Evolutionary conservation across 2,329 filamentous ascomycete species (phyloP).

Genomic region (Ceratocystis papillata): DNA sequence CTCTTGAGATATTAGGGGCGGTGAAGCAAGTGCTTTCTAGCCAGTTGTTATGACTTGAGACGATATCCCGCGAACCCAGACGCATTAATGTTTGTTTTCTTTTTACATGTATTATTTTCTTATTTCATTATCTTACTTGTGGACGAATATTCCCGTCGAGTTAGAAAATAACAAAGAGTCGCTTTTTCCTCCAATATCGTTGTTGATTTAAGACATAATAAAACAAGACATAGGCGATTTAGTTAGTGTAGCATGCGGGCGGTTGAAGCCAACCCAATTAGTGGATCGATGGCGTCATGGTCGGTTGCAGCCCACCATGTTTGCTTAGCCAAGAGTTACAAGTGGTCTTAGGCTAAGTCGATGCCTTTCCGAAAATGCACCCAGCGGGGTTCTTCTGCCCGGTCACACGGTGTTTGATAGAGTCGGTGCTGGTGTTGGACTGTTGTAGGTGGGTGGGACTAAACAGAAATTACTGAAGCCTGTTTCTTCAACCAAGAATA

Average conservation of each 20-base stretch:
- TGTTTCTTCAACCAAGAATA: neutral
- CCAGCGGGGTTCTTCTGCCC: neutral
- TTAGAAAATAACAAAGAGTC: neutral
- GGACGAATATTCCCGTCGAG: neutral
- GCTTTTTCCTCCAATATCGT: neutral
- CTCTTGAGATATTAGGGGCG: neutral
- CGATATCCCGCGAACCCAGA: conserved; percentile 12
- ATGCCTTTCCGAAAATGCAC: neutral
- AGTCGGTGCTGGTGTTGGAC: too few relatives aligned
- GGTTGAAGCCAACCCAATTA: neutral
- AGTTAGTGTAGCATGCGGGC: too few relatives aligned
- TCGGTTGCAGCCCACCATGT: neutral
- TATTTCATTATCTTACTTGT: neutral
- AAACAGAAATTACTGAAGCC: too few relatives aligned
- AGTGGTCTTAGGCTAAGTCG: neutral
- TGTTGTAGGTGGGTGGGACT: too few relatives aligned
- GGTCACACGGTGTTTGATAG: too few relatives aligned
- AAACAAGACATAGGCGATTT: too few relatives aligned
- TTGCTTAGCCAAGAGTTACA: neutral
- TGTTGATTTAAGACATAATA: too few relatives aligned
- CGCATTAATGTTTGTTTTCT: conserved; percentile 2
- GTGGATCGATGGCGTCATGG: neutral
- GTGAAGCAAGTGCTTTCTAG: neutral
- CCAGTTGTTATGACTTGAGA: conserved; percentile 3
- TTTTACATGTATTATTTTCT: neutral